Evolutionary conservation across 176 grass and related monocot species (phyloP).

Genomic region (Avena insularis): DNA sequence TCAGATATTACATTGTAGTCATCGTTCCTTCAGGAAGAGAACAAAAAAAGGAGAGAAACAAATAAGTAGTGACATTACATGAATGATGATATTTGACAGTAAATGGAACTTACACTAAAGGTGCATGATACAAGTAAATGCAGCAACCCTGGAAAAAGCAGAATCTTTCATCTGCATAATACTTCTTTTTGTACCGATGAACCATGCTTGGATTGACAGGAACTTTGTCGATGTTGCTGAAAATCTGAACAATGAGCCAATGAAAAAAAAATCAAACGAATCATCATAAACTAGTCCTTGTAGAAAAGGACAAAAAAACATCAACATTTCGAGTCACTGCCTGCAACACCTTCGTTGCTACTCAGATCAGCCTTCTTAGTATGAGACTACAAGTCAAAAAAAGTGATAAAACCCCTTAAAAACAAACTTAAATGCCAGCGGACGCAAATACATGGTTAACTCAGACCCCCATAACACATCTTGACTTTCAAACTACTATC

Average conservation of each 20-base stretch:
- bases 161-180: slow-evolving; percentile 69
- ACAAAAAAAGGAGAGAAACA: slow-evolving; percentile 18
- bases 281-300: slow-evolving; percentile 23
- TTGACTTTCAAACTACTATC: slow-evolving; percentile 34
- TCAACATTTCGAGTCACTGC: neutral
- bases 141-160: slow-evolving; percentile 86
- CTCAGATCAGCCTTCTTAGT: neutral
- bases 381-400: slow-evolving; percentile 23
- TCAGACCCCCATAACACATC: slow-evolving; percentile 14
- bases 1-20: slow-evolving; percentile 80
- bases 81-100: slow-evolving; percentile 49
- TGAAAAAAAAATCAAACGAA: slow-evolving; percentile 44
- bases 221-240: slow-evolving; percentile 66
- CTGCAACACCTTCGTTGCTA: neutral
- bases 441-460: slow-evolving; percentile 39
- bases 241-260: slow-evolving; percentile 61
- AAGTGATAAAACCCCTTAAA: slow-evolving; percentile 10
- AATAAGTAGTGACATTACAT: slow-evolving; percentile 41
- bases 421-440: slow-evolving; percentile 25
- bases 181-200: slow-evolving; percentile 75
- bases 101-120: slow-evolving; percentile 67
- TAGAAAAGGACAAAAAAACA: neutral
- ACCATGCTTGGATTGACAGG: slow-evolving; percentile 50
- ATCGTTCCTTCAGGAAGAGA: slow-evolving; percentile 65
- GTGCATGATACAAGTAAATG: slow-evolving; percentile 64